These are phyloP conservation scores for Rhododendron henanense DNA, from an alignment of 148 eudicot genomes.

Conservation along the genomic window DNA sequence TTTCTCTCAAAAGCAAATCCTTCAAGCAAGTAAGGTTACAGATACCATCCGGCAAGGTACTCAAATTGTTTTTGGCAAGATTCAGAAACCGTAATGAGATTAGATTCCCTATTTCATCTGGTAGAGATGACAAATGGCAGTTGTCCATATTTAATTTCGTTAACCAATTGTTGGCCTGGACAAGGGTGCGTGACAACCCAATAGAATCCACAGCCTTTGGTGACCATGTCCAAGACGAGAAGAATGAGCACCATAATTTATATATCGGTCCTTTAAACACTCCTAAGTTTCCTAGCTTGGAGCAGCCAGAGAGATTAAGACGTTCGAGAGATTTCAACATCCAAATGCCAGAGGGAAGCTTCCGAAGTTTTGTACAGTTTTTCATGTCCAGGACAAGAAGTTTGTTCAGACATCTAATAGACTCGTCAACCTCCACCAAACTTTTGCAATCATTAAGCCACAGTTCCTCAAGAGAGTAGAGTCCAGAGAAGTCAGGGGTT, in stretches of 20 bases:
- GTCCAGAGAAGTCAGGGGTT: not conserved
- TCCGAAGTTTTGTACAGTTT: not conserved
- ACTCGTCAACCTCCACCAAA: not conserved
- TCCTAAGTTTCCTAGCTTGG: not conserved
- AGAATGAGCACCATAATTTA: not conserved
- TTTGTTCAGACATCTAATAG: not conserved
- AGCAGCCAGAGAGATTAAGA: not conserved
- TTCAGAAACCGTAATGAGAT: not conserved
- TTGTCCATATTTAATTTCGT: fast-evolving
- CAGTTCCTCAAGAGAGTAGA: not conserved
- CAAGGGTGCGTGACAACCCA: not conserved
- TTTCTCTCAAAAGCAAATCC: too few species aligned
- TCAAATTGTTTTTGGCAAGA: not conserved
- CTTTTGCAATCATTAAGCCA: not conserved
- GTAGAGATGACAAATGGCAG: not conserved
- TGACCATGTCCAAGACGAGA: not conserved
- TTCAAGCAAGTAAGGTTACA: too few species aligned
- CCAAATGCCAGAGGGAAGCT: not conserved
- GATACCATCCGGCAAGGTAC: not conserved
- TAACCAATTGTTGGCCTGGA: not conserved
- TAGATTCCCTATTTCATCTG: not conserved
- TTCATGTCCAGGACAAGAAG: not conserved
- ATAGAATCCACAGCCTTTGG: not conserved
- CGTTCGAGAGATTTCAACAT: not conserved
- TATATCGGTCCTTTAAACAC: not conserved